Evolutionary conservation across 2,329 filamentous ascomycete genomes (phyloP).

Genomic region (Nigrospora sphaerica): DNA sequence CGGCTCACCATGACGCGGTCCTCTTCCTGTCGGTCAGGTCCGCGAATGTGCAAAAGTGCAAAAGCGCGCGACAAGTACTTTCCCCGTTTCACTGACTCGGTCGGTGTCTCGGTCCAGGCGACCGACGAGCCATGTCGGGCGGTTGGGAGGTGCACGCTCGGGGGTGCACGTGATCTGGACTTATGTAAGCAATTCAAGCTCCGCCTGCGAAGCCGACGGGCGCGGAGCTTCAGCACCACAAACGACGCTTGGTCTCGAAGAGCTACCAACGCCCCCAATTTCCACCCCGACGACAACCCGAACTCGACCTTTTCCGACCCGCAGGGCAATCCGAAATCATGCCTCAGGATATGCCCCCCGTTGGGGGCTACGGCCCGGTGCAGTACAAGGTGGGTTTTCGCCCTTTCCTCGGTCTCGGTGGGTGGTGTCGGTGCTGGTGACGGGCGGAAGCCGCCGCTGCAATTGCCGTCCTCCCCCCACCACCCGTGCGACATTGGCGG

Average conservation of each 20-base stretch:
- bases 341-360: conserved; percentile 96
- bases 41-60: too few relatives aligned
- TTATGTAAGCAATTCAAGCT: not conserved
- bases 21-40: too few relatives aligned
- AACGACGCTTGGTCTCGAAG: not conserved
- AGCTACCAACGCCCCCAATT: not conserved
- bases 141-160: too few relatives aligned
- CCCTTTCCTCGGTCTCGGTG: not conserved
- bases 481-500: not conserved
- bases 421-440: not conserved
- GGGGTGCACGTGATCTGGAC: not conserved
- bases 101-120: too few relatives aligned
- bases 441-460: not conserved
- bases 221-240: too few relatives aligned
- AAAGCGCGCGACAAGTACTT: too few relatives aligned
- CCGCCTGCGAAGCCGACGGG: too few relatives aligned
- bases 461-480: not conserved
- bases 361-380: conserved; percentile 89
- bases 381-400: conserved; percentile 77
- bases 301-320: not conserved
- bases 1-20: too few relatives aligned
- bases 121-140: too few relatives aligned
- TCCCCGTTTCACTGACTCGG: too few relatives aligned
- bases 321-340: conserved; percentile 46
- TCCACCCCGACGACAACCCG: not conserved